Percentiles rank a stretch among this genome's conserved stretches.
phyloP scores from a whole-genome alignment of 192 early-diverging fungal genomes.

The Coemansia sp. region DNA sequence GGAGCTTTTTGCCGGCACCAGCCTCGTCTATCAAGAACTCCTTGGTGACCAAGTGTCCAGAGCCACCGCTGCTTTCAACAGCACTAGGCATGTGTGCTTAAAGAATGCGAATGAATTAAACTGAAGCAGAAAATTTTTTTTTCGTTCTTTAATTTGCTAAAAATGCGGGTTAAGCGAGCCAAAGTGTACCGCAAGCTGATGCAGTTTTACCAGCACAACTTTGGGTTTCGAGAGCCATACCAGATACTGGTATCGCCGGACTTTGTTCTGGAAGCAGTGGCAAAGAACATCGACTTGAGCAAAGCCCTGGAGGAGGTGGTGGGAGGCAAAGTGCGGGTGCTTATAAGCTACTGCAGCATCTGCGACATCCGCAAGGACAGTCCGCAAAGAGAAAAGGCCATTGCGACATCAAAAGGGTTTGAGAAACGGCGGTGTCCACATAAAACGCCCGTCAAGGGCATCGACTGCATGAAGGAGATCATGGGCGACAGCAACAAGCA shows the following conservation, averaged over 20 bases:
- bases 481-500: constrained; percentile 73
- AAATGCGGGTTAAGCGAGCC: constrained; percentile 81
- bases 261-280: constrained; percentile 69
- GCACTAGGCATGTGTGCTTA: not conserved
- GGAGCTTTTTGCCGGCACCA: constrained; percentile 30
- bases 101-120: not conserved
- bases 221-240: constrained; percentile 90
- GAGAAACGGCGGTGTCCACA: constrained; percentile 84
- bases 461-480: constrained; percentile 72
- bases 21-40: constrained; percentile 5
- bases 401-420: constrained; percentile 60
- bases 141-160: not conserved
- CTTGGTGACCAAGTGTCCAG: not conserved
- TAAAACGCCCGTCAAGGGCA: constrained; percentile 54
- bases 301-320: constrained; percentile 65
- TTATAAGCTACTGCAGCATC: constrained; percentile 73
- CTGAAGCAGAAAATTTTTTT: too few species aligned
- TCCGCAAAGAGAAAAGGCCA: constrained; percentile 59
- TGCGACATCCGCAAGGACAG: constrained; percentile 67
- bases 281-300: constrained; percentile 62
- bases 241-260: constrained; percentile 84
- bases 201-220: constrained; percentile 73
- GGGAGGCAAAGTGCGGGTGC: constrained; percentile 62
- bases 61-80: not conserved
- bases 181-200: constrained; percentile 81